A percentile compares a stretch with the other conserved stretches of the same genome.
Evolutionary conservation across 2,329 filamentous ascomycete genomes (phyloP).

Genomic region (Colletotrichum kahawae): DNA sequence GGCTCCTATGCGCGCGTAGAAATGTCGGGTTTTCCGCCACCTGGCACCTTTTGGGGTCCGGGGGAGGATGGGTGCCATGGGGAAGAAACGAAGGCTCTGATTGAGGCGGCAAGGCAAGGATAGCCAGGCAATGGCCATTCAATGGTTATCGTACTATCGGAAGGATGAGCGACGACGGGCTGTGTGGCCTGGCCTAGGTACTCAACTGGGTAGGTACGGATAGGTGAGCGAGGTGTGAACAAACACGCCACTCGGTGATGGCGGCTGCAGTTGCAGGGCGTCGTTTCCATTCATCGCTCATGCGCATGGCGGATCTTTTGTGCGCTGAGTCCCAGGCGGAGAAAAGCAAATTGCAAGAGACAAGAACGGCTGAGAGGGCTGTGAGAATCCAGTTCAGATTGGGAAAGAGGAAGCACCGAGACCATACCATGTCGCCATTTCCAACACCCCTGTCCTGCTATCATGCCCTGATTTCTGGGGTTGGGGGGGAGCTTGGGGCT

Average conservation of each 20-base stretch:
- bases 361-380: background rate
- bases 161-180: background rate
- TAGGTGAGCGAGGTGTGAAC: background rate
- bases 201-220: background rate
- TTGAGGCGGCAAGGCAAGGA: constrained; percentile 10
- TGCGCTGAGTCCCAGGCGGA: background rate
- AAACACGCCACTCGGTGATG: background rate
- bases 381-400: constrained; percentile 4
- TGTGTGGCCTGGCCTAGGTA: background rate
- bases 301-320: background rate
- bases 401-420: constrained; percentile 12
- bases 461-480: background rate
- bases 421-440: constrained; percentile 7
- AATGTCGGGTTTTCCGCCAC: background rate
- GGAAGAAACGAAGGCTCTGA: background rate
- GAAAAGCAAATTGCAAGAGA: background rate
- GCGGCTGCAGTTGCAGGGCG: background rate
- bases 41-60: background rate
- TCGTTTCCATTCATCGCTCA: background rate
- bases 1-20: background rate
- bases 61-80: background rate
- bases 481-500: background rate
- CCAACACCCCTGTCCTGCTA: background rate
- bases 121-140: background rate
- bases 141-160: background rate